Percentiles rank a stretch among this genome's conserved stretches.
These are phyloP conservation scores for Parsonsia alboflavescens DNA, from an alignment of 257 asterid species.

Conservation along the genomic window DNA sequence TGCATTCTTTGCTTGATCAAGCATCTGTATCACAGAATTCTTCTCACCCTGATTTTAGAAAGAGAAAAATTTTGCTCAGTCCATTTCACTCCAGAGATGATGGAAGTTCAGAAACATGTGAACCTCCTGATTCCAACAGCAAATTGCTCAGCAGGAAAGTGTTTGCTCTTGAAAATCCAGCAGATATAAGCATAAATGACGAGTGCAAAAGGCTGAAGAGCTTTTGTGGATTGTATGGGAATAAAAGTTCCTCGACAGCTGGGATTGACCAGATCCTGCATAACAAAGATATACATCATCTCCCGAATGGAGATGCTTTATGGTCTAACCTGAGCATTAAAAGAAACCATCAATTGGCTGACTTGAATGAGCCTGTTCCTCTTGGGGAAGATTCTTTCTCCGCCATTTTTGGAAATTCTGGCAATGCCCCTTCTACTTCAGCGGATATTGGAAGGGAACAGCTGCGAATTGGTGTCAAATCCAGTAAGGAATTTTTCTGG, in stretches of 20 bases:
- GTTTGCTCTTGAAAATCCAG: constrained; percentile 25
- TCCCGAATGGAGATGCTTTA: constrained; percentile 23
- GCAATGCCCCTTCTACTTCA: constrained; percentile 4
- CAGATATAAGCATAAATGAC: constrained; percentile 12
- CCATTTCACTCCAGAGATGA: constrained; percentile 16
- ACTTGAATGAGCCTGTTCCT: constrained; percentile 27
- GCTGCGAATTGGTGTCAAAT: constrained; percentile 16
- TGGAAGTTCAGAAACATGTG: constrained; percentile 10
- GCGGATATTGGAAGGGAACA: constrained; percentile 26
- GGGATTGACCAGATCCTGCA: constrained; percentile 11
- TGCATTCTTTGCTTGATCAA: constrained; percentile 18
- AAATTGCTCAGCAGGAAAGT: constrained; percentile 16
- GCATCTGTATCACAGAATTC: constrained; percentile 17
- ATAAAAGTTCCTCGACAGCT: constrained; percentile 12
- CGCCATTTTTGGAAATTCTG: constrained; percentile 14
- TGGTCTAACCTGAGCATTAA: constrained; percentile 13
- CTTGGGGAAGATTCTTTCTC: constrained; percentile 17
- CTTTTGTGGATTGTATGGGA: constrained; percentile 12
- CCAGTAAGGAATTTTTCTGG: constrained; percentile 33
- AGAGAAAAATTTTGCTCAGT: constrained; percentile 14
- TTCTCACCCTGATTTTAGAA: constrained; percentile 16
- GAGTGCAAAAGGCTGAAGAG: constrained; percentile 11
- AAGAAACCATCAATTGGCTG: constrained; percentile 25
- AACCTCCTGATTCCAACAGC: constrained; percentile 12
- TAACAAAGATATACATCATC: constrained; percentile 21